Evolutionary conservation across 108 stramenopile species (phyloP).

Genomic region (Fragilaria radians): DNA sequence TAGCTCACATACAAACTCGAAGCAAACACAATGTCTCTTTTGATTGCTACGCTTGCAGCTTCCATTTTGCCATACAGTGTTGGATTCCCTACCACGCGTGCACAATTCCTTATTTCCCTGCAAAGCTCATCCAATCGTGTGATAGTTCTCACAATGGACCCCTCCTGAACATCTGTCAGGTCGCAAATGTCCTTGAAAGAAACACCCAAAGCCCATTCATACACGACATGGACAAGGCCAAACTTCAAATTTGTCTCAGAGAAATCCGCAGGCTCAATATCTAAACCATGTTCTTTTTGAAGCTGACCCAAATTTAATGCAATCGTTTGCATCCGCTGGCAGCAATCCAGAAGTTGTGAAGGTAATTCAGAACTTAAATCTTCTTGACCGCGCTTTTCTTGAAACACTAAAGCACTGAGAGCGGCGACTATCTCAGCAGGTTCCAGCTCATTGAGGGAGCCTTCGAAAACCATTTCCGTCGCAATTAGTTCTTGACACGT

Average conservation of each 20-base stretch:
- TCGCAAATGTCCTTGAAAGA: constrained; percentile 87
- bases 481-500: constrained; percentile 92
- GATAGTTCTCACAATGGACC: constrained; percentile 84
- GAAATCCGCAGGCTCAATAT: constrained; percentile 78
- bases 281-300: constrained; percentile 80
- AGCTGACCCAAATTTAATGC: constrained; percentile 64
- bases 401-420: constrained; percentile 88
- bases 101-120: constrained; percentile 92
- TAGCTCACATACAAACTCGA: constrained; percentile 91
- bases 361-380: constrained; percentile 63
- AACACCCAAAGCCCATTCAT: constrained; percentile 97
- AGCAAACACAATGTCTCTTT: constrained; percentile 97
- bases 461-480: constrained; percentile 96
- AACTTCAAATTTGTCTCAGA: constrained; percentile 79
- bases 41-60: constrained; percentile 85
- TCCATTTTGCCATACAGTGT: constrained; percentile 95
- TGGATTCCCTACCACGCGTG: constrained; percentile 94
- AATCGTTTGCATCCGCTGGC: constrained; percentile 71
- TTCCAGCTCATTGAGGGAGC: constrained; percentile 87
- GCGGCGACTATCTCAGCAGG: constrained; percentile 94
- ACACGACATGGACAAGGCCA: constrained; percentile 94
- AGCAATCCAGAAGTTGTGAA: constrained; percentile 52
- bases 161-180: constrained; percentile 92
- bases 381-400: constrained; percentile 76
- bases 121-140: constrained; percentile 97